Evolutionary conservation across 2,329 filamentous ascomycete genomes (phyloP).

Genomic region (Zymoseptoria tritici): DNA sequence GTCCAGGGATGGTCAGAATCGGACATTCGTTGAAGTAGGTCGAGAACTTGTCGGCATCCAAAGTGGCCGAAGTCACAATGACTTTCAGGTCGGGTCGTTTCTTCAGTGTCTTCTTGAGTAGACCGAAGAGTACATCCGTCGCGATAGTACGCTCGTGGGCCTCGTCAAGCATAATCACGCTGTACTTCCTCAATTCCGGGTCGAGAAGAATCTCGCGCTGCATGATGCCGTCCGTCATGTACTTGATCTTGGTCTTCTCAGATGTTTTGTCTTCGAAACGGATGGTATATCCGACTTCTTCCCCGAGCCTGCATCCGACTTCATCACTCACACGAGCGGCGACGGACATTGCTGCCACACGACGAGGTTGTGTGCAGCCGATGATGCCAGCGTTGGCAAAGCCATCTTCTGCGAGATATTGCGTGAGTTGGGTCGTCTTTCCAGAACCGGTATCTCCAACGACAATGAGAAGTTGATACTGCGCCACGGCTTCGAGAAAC

Average conservation of each 20-base stretch:
- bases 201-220: slow-evolving; percentile 91
- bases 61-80: slow-evolving; percentile 91
- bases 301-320: slow-evolving; percentile 81
- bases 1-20: slow-evolving; percentile 91
- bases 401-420: slow-evolving; percentile 95
- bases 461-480: slow-evolving; percentile 89
- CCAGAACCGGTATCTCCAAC: slow-evolving; percentile 96
- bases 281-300: slow-evolving; percentile 94
- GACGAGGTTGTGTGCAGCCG: slow-evolving; percentile 93
- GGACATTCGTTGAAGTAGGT: slow-evolving; percentile 93
- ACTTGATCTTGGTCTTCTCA: slow-evolving; percentile 87
- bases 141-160: slow-evolving; percentile 95
- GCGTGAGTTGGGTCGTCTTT: slow-evolving; percentile 93
- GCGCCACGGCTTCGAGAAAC: slow-evolving; percentile 75
- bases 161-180: slow-evolving; percentile 96
- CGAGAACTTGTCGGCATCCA: slow-evolving; percentile 96
- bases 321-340: slow-evolving; percentile 95
- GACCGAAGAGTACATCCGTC: slow-evolving; percentile 87
- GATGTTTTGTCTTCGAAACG: slow-evolving; percentile 94
- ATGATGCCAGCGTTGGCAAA: slow-evolving; percentile 80
- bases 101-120: slow-evolving; percentile 89
- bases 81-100: slow-evolving; percentile 80
- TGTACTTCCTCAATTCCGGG: slow-evolving; percentile 80
- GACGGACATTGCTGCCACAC: slow-evolving; percentile 95
- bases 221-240: slow-evolving; percentile 99